Evolutionary conservation across 176 grass and related monocot species (phyloP).

Genomic region (Lolium perenne): DNA sequence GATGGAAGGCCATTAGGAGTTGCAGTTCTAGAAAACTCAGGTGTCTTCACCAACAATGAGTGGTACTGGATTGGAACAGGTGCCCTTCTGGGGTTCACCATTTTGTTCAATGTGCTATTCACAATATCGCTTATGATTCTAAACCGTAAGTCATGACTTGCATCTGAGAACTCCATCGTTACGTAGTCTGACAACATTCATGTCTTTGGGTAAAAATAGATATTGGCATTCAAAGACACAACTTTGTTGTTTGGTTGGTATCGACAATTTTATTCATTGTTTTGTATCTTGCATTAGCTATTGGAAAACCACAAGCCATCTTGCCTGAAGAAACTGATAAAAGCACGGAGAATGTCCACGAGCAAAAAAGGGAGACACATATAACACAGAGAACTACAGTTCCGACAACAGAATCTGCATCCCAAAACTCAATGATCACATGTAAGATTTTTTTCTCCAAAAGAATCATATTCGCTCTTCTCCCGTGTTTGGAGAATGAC

Average conservation of each 20-base stretch:
- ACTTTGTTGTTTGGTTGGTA: constrained; percentile 9
- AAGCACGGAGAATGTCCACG: constrained; percentile 14
- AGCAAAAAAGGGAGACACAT: constrained; percentile 36
- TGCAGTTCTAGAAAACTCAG: constrained; percentile 67
- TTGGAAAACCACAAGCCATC: constrained; percentile 84
- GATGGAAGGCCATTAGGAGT: constrained; percentile 73
- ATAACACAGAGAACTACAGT: constrained; percentile 27
- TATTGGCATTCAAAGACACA: constrained; percentile 6
- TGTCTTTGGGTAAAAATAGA: constrained; percentile 25
- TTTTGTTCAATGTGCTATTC: constrained; percentile 93
- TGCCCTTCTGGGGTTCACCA: constrained; percentile 85
- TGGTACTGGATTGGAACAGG: constrained; percentile 93
- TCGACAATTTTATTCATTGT: constrained; percentile 17
- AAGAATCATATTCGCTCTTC: constrained; percentile 28
- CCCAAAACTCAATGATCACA: constrained; percentile 58
- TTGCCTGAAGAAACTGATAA: constrained; percentile 82
- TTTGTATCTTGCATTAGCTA: constrained; percentile 54
- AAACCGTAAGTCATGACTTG: constrained; percentile 71
- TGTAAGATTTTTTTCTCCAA: constrained; percentile 47
- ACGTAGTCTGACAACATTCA: constrained; percentile 4
- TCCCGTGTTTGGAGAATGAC: constrained; percentile 18
- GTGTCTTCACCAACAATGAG: constrained; percentile 56
- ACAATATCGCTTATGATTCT: constrained; percentile 82
- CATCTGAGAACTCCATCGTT: constrained; percentile 32
- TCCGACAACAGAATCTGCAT: constrained; percentile 29